Evolutionary conservation across 1,284 basidiomycete species (phyloP).

Genomic region (Lignosus rhinocerotis): DNA sequence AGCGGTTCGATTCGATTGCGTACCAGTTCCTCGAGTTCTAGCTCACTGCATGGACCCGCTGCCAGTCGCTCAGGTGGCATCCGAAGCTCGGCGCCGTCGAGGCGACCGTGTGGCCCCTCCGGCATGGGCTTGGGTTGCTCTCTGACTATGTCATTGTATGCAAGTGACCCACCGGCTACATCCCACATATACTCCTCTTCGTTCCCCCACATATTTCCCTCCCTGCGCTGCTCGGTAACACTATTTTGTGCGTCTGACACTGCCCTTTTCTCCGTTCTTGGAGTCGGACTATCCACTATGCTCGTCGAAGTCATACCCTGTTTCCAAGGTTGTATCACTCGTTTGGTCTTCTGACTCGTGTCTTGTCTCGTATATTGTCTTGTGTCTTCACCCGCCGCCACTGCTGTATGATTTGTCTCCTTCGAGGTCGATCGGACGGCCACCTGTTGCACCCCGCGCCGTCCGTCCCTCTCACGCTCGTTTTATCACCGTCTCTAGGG

Average conservation of each 20-base stretch:
- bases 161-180: neutral
- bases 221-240: constrained; percentile 2
- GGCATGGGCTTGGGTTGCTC: constrained; percentile 17
- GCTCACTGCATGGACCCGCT: constrained; percentile 18
- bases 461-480: constrained; percentile 18
- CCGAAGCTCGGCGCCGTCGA: constrained; percentile 18
- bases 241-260: constrained; percentile 1
- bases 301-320: constrained; percentile 20
- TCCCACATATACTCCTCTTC: neutral
- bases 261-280: neutral
- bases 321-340: constrained; percentile 23
- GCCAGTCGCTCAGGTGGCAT: constrained; percentile 17
- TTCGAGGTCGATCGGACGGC: constrained; percentile 11
- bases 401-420: constrained; percentile 11
- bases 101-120: neutral
- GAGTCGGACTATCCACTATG: constrained; percentile 14
- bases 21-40: constrained; percentile 77
- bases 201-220: constrained; percentile 1
- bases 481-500: constrained; percentile 3
- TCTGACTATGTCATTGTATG: neutral
- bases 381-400: neutral
- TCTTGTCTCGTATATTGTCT: neutral
- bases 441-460: neutral
- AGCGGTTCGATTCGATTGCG: constrained; percentile 63
- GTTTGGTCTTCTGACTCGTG: neutral